These are phyloP conservation scores for Thermothielavioides terrestris DNA, from an alignment of 495 filamentous ascomycete species.

Conservation along the genomic window DNA sequence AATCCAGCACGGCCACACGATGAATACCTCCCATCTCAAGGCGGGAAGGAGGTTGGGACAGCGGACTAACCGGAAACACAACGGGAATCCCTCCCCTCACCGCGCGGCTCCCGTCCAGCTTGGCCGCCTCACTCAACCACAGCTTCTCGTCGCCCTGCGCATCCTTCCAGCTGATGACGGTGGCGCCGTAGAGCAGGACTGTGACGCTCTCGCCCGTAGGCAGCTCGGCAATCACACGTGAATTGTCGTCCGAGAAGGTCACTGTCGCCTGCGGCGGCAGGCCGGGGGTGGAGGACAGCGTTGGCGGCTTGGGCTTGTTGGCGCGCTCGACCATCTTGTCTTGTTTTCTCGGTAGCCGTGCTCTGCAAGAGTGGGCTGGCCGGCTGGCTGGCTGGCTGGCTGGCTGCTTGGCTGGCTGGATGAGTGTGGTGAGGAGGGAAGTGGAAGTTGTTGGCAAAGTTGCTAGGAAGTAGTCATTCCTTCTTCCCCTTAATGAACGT, in stretches of 20 bases:
- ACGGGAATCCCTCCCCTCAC: conserved; percentile 79
- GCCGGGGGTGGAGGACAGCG: conserved; percentile 59
- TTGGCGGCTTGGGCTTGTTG: conserved; percentile 77
- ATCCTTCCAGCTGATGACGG: conserved; percentile 86
- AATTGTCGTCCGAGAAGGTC: conserved; percentile 55
- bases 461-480: background rate
- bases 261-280: conserved; percentile 59
- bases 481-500: background rate
- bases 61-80: conserved; percentile 76
- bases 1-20: too few species aligned
- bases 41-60: background rate
- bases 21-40: background rate
- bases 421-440: background rate
- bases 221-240: conserved; percentile 59
- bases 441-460: background rate
- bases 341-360: too few species aligned
- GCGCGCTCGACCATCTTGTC: conserved; percentile 65
- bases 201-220: conserved; percentile 79
- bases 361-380: too few species aligned
- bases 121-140: conserved; percentile 73
- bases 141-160: conserved; percentile 73
- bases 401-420: background rate
- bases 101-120: conserved; percentile 49
- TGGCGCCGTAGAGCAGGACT: conserved; percentile 84
- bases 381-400: too few species aligned